Evolutionary conservation across 2,329 filamentous ascomycete species (phyloP), one percentile per base, ranked within the genome.

Genomic region (Ceratocystis cubensis): DNA sequence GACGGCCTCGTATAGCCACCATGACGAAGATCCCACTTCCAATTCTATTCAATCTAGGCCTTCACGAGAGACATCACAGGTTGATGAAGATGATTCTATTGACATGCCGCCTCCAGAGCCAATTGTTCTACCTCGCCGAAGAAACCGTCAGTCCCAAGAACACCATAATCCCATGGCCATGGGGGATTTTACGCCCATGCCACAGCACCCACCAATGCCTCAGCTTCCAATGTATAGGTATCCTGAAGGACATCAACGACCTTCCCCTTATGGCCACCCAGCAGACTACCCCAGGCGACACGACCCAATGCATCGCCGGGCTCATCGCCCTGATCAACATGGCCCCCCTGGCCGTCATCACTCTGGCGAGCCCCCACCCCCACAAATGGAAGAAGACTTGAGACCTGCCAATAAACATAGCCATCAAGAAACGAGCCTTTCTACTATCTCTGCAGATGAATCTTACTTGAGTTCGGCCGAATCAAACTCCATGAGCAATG

Each of bases 401-500:
- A 30, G 22, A 37, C 20, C 56, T 8, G 10, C 10, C 15, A 20
- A 37, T 8, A 37, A 59, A 5, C 56, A 37, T 25, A n/a, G 56
- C 15, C 28, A 59, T 37, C 25, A 37, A 15, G 17, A 15, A 15
- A 33, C 28, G 15, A 30, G 33, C 28, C 15, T 33, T 37, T 59
- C 56, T 37, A 59, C 56, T 37, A 33, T 59, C 20, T 59, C 56
- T 20, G 56, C 56, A 10, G 56, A 59, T 8, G 56, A 59, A 59
- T 30, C 30, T n/a, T 33, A 10, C 28, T n/a, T 59, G 17, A 59
- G 56, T 37, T 59, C 56, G 3, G 33, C 33, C 22, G 61, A 63
- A 48, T 63, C 61, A 30, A 44, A 8, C 13, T 63, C 61, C 6
- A 20, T 22, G 10, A 63, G 44, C 61, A 45, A 63, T 48, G 44